Evolutionary conservation across 2,329 filamentous ascomycete genomes (phyloP).

Genomic region (Exophiala calicioides): DNA sequence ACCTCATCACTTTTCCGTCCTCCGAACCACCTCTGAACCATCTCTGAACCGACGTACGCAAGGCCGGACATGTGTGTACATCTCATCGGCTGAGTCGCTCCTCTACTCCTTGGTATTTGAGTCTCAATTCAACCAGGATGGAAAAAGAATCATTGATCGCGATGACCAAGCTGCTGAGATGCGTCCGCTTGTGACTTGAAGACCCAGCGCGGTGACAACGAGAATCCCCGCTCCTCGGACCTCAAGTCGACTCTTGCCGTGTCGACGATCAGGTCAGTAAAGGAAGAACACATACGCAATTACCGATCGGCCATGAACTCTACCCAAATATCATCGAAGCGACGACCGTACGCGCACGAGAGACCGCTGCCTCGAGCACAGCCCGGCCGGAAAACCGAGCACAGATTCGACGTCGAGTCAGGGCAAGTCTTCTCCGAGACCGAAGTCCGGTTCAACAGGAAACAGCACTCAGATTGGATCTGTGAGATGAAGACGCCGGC

Average conservation of each 20-base stretch:
- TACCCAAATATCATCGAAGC: background rate
- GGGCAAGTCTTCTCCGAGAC: slow-evolving; percentile 28
- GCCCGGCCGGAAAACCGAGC: slow-evolving; percentile 1
- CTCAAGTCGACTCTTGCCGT: background rate
- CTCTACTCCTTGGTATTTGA: too few relatives aligned
- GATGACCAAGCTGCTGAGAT: slow-evolving; percentile 30
- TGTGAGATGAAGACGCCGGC: slow-evolving; percentile 21
- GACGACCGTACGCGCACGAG: too few relatives aligned
- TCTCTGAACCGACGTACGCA: too few relatives aligned
- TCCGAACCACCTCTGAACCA: too few relatives aligned
- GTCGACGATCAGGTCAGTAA: background rate
- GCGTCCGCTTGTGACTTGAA: slow-evolving; percentile 1
- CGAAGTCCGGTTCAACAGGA: slow-evolving; percentile 16
- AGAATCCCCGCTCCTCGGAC: background rate
- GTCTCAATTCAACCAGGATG: slow-evolving; percentile 18
- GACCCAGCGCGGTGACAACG: too few relatives aligned
- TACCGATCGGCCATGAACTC: background rate
- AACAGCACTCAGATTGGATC: slow-evolving; percentile 26
- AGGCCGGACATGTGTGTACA: too few relatives aligned
- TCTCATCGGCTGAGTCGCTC: too few relatives aligned
- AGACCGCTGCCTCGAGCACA: too few relatives aligned
- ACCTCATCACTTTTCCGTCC: too few relatives aligned
- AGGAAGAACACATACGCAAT: background rate
- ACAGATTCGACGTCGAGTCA: slow-evolving; percentile 24
- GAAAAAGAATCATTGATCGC: slow-evolving; percentile 28